Conservation (phyloP, 345 rosid genomes). For the Schrenkiella parvula region DNA sequence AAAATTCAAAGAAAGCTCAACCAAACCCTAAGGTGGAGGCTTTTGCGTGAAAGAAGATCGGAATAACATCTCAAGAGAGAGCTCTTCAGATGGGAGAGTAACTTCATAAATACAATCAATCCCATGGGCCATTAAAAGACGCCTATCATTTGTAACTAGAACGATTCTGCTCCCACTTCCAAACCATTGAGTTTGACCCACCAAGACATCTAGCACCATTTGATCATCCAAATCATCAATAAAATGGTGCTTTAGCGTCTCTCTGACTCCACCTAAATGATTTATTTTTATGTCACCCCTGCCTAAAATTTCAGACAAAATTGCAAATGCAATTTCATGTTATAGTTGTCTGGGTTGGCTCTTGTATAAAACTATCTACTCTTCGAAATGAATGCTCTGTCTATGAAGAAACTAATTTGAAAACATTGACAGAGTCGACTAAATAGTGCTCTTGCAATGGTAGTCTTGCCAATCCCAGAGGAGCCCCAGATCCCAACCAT, state of each 20-base stretch:
- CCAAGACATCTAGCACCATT: background rate
- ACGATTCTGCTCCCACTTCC: background rate
- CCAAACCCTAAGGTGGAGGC: background rate
- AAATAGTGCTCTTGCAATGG: background rate
- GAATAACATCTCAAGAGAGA: background rate
- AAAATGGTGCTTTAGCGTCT: background rate
- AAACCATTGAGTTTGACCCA: background rate
- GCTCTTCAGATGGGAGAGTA: background rate
- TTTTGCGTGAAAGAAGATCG: background rate
- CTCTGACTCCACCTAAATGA: background rate
- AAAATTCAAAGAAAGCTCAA: background rate
- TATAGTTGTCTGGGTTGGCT: background rate
- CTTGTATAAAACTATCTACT: too few relatives aligned
- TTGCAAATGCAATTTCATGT: background rate
- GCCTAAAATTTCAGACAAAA: background rate
- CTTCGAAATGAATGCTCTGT: background rate
- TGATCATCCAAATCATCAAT: background rate
- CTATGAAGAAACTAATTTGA: background rate
- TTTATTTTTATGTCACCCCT: background rate
- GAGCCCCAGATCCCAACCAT: background rate
- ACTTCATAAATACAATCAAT: background rate
- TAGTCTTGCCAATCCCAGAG: background rate
- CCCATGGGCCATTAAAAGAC: background rate
- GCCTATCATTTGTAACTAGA: background rate
- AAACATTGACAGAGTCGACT: background rate